Conservation (phyloP, 495 filamentous ascomycete species). For the Hyaloscypha bicolor region DNA sequence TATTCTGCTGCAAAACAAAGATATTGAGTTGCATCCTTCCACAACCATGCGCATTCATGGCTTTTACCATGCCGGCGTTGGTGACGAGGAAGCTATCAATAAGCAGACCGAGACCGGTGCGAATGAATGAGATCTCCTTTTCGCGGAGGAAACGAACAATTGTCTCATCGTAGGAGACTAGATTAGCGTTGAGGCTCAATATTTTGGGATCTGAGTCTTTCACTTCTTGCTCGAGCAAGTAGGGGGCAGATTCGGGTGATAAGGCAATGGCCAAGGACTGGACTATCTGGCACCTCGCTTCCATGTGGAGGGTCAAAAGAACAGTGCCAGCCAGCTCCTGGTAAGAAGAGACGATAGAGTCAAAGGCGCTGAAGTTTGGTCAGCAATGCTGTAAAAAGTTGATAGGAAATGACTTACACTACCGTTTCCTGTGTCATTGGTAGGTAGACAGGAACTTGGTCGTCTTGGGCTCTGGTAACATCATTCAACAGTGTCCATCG, state of each 20-base stretch:
- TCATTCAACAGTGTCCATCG: slow-evolving; percentile 84
- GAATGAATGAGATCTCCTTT: slow-evolving; percentile 70
- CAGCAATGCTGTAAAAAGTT: slow-evolving; percentile 20
- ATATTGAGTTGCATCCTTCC: slow-evolving; percentile 87
- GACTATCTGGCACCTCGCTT: slow-evolving; percentile 80
- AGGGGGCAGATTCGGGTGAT: slow-evolving; percentile 63
- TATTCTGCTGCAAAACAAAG: slow-evolving; percentile 89
- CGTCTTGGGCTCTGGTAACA: slow-evolving; percentile 27
- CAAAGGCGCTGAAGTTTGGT: slow-evolving; percentile 65
- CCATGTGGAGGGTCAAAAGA: slow-evolving; percentile 83
- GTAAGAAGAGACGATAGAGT: slow-evolving; percentile 79
- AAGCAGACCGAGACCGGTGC: slow-evolving; percentile 69
- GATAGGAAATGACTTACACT: slow-evolving; percentile 47
- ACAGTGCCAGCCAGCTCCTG: slow-evolving; percentile 74
- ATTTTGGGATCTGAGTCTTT: slow-evolving; percentile 79
- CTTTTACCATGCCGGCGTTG: slow-evolving; percentile 62
- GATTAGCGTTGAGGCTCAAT: slow-evolving; percentile 73
- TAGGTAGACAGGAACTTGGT: slow-evolving; percentile 67
- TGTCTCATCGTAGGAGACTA: slow-evolving; percentile 83
- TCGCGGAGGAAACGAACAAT: slow-evolving; percentile 67
- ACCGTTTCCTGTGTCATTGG: slow-evolving; percentile 89
- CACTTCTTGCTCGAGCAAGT: slow-evolving; percentile 72
- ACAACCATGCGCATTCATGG: slow-evolving; percentile 76
- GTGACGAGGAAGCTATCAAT: slow-evolving; percentile 70
- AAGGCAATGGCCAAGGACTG: slow-evolving; percentile 61